A percentile compares a stretch with the other conserved stretches of the same genome.
Evolutionary conservation across 768 basidiomycete genomes (phyloP).

Genomic region (Leccinum longicurvipes): DNA sequence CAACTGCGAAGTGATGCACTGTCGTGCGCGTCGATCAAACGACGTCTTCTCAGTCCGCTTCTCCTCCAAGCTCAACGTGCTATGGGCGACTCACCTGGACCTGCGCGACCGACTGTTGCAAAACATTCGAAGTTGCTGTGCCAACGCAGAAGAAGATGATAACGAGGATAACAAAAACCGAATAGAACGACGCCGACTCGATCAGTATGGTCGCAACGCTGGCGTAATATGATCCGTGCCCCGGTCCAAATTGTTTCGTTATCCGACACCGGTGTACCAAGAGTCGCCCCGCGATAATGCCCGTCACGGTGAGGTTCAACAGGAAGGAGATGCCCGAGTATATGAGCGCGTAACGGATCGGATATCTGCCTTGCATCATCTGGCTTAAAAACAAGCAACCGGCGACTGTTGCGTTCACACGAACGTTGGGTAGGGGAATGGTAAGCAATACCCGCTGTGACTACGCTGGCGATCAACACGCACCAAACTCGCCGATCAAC

Average conservation of each 20-base stretch:
- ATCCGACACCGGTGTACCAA: conserved; percentile 11
- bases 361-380: not conserved
- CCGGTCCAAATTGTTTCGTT: conserved; percentile 9
- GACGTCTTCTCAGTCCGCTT: not conserved
- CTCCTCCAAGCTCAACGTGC: not conserved
- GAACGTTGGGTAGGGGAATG: not conserved
- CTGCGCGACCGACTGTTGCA: conserved; percentile 20
- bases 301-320: conserved; percentile 16
- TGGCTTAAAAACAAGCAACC: conserved; percentile 4
- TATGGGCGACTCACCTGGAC: conserved; percentile 9
- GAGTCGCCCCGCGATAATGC: conserved; percentile 15
- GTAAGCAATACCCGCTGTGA: not conserved
- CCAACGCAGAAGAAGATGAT: conserved; percentile 7
- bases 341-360: not conserved
- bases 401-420: not conserved
- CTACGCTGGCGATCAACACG: not conserved
- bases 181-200: conserved; percentile 21
- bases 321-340: conserved; percentile 13
- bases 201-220: conserved; percentile 11
- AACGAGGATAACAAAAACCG: conserved; percentile 12
- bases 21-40: too few relatives aligned
- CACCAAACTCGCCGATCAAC: conserved; percentile 13
- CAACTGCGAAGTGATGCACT: conserved; percentile 17
- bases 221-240: conserved; percentile 13
- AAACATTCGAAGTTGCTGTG: conserved; percentile 1